These are phyloP conservation scores for Pseudopyricularia cyperi DNA, from an alignment of 2,329 filamentous ascomycete species.

Conservation along the genomic window DNA sequence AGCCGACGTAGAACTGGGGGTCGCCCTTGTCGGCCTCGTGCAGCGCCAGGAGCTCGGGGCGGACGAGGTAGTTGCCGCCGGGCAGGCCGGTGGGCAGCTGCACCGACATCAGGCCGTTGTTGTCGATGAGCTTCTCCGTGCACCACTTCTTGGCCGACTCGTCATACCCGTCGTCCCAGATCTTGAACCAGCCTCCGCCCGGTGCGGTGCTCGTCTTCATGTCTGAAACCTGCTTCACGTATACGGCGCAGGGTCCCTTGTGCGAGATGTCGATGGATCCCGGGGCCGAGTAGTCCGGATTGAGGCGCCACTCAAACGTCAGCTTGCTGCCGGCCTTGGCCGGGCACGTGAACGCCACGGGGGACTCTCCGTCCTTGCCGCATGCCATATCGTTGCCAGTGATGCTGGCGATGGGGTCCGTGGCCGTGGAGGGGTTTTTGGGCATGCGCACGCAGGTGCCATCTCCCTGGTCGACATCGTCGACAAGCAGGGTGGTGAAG, in stretches of 20 bases:
- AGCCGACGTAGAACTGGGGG: constrained; percentile 63
- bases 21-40: constrained; percentile 45
- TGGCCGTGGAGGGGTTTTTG: constrained; percentile 34
- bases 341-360: constrained; percentile 35
- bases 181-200: constrained; percentile 65
- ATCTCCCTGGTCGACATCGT: constrained; percentile 52
- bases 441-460: constrained; percentile 61
- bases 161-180: constrained; percentile 58
- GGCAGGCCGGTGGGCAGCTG: constrained; percentile 47
- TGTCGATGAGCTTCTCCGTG: constrained; percentile 52
- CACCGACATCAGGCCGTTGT: constrained; percentile 50
- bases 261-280: constrained; percentile 47
- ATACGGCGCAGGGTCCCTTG: constrained; percentile 59
- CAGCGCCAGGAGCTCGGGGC: constrained; percentile 57
- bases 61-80: constrained; percentile 56
- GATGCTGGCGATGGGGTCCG: constrained; percentile 43
- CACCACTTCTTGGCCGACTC: constrained; percentile 46
- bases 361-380: constrained; percentile 29
- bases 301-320: constrained; percentile 54
- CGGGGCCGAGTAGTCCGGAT: constrained; percentile 38
- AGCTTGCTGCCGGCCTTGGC: constrained; percentile 39
- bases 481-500: constrained; percentile 50
- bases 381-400: constrained; percentile 55
- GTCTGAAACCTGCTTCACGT: constrained; percentile 55
- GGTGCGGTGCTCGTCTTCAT: constrained; percentile 37